Base-by-base conservation (phyloP, 306 rosid genomes). In the Rosa lucieae region DNA sequence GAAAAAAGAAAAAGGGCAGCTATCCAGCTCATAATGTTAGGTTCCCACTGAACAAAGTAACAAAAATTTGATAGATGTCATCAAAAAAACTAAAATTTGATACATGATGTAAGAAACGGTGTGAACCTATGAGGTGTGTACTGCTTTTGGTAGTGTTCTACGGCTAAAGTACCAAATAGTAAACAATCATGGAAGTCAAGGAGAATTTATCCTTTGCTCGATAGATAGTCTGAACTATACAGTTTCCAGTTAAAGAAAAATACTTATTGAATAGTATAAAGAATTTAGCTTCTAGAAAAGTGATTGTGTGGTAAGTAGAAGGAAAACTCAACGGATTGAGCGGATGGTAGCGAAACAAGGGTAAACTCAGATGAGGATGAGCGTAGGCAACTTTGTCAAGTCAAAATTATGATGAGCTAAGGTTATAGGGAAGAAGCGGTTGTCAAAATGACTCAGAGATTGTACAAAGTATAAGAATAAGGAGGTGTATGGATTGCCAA, bases 21-120 rank as follows among this genome's bases (percentile, higher is more conserved):
- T 53, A 39, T 51, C 75, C 75, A 55, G 79, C 76, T 56, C 61
- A 67, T 56, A 35, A 13, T 26, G 79, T 42, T 23, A 43, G 1
- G 70, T 37, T 68, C 75, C 46, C 43, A 13, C 70, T 5, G 6
- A 43, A 51, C 20, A 5, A 13, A 42, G 44, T 13, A 74, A 74
- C 26, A 5, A 14, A 39, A 21, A 29, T 10, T 29, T 32, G 37
- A 32, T 32, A 32, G 63, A 56, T n/a, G 29, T 56, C 37, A 32
- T 32, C 2, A 44, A 44, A 10, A 10, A 8, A 7, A 8, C 46
- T 43, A 44, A 8, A 44, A 7, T 65, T 5, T 6, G 17, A 61
- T 4, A 9, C 8, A 56, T n/a, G 63, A 56, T n/a, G 13, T 56
- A 8, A n/a, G 29, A 7, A 6, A n/a, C 63, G 37, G 6, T 13